These are phyloP conservation scores for Russula olivacea DNA, from an alignment of 768 basidiomycete genomes.

Conservation along the genomic window DNA sequence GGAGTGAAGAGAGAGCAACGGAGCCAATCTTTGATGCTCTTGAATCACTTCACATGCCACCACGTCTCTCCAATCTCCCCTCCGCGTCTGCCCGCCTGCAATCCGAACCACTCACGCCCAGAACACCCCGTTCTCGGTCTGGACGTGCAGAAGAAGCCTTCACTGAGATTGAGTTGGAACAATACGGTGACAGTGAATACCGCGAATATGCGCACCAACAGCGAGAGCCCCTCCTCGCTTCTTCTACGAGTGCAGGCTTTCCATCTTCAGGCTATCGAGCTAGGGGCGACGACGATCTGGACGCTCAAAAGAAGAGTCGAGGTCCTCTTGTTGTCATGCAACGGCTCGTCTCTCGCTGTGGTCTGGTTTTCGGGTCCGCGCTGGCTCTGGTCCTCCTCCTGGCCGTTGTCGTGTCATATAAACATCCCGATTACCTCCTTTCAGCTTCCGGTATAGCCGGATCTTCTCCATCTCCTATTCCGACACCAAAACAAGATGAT, in stretches of 20 bases:
- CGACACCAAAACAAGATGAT: slow-evolving; percentile 26
- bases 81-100: slow-evolving; percentile 5
- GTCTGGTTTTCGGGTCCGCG: slow-evolving; percentile 43
- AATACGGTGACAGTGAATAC: slow-evolving; percentile 37
- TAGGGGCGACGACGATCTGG: slow-evolving; percentile 38
- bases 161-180: slow-evolving; percentile 44
- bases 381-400: slow-evolving; percentile 44
- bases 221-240: slow-evolving; percentile 45
- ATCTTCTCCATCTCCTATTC: slow-evolving; percentile 24
- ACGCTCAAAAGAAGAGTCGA: slow-evolving; percentile 9
- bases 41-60: slow-evolving; percentile 19
- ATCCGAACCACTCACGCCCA: slow-evolving; percentile 39
- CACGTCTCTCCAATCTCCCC: slow-evolving; percentile 15
- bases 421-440: slow-evolving; percentile 43
- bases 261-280: slow-evolving; percentile 37
- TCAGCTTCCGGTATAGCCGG: slow-evolving; percentile 37
- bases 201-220: slow-evolving; percentile 34
- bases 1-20: neutral
- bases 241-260: slow-evolving; percentile 35
- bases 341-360: slow-evolving; percentile 28
- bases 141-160: slow-evolving; percentile 52
- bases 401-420: slow-evolving; percentile 43
- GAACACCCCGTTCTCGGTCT: slow-evolving; percentile 58
- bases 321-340: slow-evolving; percentile 7
- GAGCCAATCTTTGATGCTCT: neutral